Evolutionary conservation across 345 rosid genomes (phyloP), one percentile per base, ranked within the genome.

Genomic region (Tarenaya hassleriana): DNA sequence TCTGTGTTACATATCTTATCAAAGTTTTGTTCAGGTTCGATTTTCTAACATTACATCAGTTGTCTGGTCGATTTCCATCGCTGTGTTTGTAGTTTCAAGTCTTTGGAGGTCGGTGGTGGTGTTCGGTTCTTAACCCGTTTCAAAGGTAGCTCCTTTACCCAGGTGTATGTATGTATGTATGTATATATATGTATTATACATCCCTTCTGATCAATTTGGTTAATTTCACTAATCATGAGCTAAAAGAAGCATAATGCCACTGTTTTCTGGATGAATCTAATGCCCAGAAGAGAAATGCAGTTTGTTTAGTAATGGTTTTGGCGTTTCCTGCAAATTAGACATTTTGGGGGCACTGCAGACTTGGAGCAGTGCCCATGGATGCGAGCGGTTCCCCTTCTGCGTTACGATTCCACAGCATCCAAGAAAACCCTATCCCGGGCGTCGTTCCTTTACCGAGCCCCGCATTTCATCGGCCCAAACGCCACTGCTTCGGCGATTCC

Each of bases 311-410:
- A 41, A 19, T 56, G 46, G n/a, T 13, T 50, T 21, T 19, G 55
- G 61, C 48, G 50, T 35, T 35, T 35, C 11, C 40, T 40, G 40
- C 41, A 9, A 12, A 10, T 12, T 43, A 16, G 27, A 51, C 46
- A 35, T 43, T 53, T 55, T 48, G 61, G 58, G 31, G 58, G 31
- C 51, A 34, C 46, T 61, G 65, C 43, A 19, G 41, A 50, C 49
- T 11, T 29, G 27, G 34, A 60, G 49, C 34, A 63, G 62, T 64
- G 69, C n/a, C 46, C 34, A 50, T 64, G 69, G 69, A 64, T 44
- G 31, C 69, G 37, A 64, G 40, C 50, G 53, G 69, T 37, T 49
- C 44, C 17, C 57, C 62, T 33, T 37, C 62, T 50, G 50, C 63
- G 13, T 50, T 66, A 33, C 60, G 52, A 48, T 53, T 58, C 51